Evolutionary conservation across 441 rosid species (phyloP).

Genomic region (Corymbia calophylla): DNA sequence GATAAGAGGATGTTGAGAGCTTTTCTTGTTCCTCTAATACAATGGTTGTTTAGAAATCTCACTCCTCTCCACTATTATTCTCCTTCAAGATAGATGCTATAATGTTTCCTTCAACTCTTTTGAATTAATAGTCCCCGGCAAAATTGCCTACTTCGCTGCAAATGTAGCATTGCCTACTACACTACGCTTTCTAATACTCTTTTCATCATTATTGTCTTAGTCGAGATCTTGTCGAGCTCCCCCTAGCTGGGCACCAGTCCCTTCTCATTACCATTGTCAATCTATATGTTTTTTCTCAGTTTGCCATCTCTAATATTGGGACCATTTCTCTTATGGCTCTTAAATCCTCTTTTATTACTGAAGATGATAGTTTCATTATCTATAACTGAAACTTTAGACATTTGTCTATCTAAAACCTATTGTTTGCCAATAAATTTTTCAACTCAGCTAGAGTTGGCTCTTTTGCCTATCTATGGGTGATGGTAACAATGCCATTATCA

Average conservation of each 20-base stretch:
- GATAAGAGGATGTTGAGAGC: background rate
- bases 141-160: background rate
- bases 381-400: background rate
- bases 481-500: background rate
- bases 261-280: background rate
- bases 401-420: background rate
- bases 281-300: background rate
- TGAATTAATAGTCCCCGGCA: background rate
- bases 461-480: background rate
- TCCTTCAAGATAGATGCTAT: background rate
- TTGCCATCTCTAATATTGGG: background rate
- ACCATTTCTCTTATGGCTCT: background rate
- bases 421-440: background rate
- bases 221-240: background rate
- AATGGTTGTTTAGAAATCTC: background rate
- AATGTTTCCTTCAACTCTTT: background rate
- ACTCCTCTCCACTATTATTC: background rate
- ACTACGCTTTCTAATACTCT: background rate
- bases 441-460: background rate
- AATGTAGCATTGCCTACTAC: background rate
- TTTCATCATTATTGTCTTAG: background rate
- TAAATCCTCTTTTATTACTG: too few relatives aligned
- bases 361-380: background rate
- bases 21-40: background rate
- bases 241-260: background rate